Conservation (phyloP, 2,329 filamentous ascomycete genomes). For the Alternaria gansuensis region DNA sequence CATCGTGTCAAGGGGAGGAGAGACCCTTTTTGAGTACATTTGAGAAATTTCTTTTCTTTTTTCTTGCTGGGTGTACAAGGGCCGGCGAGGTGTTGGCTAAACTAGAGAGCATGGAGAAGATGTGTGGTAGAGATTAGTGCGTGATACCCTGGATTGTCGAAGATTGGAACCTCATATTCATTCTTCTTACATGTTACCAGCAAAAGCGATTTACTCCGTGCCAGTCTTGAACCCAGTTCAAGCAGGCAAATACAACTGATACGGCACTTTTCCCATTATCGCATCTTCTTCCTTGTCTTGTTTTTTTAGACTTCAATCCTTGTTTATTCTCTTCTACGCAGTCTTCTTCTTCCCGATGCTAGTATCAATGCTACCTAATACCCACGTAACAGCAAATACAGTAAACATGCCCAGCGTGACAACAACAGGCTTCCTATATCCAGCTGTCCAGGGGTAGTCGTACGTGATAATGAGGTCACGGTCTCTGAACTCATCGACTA, state of each 20-base stretch:
- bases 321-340: conserved; percentile 24
- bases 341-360: conserved; percentile 73
- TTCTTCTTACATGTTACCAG: conserved; percentile 33
- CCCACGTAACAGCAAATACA: conserved; percentile 79
- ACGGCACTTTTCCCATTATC: not conserved
- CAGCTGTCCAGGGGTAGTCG: conserved; percentile 77
- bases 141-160: conserved; percentile 12
- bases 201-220: conserved; percentile 8
- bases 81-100: not conserved
- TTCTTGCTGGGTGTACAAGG: not conserved
- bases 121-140: not conserved
- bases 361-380: conserved; percentile 79
- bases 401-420: conserved; percentile 76
- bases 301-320: conserved; percentile 7
- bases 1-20: conserved; percentile 36
- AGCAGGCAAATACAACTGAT: conserved; percentile 5
- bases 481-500: conserved; percentile 89
- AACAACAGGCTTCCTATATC: conserved; percentile 84
- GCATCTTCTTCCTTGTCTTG: not conserved
- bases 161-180: conserved; percentile 24
- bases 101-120: not conserved
- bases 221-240: conserved; percentile 15
- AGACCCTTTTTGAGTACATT: conserved; percentile 31
- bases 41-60: not conserved
- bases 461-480: conserved; percentile 87